Percentiles rank a stretch among this genome's conserved stretches.
Conservation (phyloP, 2,329 filamentous ascomycete species). For the Graphium sp. region DNA sequence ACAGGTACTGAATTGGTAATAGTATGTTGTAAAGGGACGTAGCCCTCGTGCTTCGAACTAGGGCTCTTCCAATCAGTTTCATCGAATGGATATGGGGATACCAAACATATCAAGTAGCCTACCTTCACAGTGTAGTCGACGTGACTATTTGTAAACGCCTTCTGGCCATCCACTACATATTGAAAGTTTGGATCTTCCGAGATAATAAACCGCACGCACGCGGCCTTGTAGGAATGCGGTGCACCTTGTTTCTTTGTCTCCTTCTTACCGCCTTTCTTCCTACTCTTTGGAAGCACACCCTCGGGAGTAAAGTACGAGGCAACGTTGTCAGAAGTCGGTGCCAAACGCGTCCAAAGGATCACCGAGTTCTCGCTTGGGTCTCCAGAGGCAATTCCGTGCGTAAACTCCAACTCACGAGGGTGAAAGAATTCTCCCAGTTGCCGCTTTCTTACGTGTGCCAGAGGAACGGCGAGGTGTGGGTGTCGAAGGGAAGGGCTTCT, state of each 20-base stretch:
- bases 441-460: constrained; percentile 29
- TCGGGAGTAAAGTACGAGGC: too few species aligned
- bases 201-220: too few species aligned
- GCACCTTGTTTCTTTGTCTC: too few species aligned
- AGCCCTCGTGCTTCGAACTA: constrained; percentile 46
- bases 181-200: too few species aligned
- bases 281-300: too few species aligned
- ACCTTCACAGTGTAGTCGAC: constrained; percentile 64
- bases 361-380: constrained; percentile 39
- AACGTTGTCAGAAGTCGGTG: too few species aligned
- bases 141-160: constrained; percentile 52
- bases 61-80: constrained; percentile 10
- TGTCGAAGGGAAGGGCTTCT: constrained; percentile 49
- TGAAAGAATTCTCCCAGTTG: constrained; percentile 22
- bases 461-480: constrained; percentile 43
- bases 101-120: constrained; percentile 4
- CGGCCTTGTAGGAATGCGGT: too few species aligned
- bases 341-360: constrained; percentile 32
- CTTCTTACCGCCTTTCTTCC: too few species aligned
- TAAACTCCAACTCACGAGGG: constrained; percentile 38
- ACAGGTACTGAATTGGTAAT: constrained; percentile 55
- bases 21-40: constrained; percentile 47
- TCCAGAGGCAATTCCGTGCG: constrained; percentile 39
- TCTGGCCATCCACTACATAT: too few species aligned
- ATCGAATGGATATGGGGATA: not conserved